These are phyloP conservation scores for Xylariaceae sp. DNA, from an alignment of 2,329 filamentous ascomycete species.

Conservation along the genomic window DNA sequence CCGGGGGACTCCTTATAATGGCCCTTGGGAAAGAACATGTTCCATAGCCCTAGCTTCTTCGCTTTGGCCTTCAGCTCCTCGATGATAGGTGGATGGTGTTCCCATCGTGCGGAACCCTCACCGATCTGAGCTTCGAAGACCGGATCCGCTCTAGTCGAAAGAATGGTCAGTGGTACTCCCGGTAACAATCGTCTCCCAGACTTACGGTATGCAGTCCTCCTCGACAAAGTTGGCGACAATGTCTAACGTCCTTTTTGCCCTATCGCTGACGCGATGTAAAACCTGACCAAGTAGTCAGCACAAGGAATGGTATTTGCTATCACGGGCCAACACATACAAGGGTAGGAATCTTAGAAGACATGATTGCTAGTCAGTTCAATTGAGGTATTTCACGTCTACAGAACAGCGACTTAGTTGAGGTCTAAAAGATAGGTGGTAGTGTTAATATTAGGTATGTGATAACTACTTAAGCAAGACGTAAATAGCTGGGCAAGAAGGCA, in stretches of 20 bases:
- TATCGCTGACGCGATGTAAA: constrained; percentile 71
- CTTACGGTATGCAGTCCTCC: constrained; percentile 85
- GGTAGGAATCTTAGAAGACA: constrained; percentile 38
- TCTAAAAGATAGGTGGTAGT: neutral
- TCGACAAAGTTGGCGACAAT: constrained; percentile 94
- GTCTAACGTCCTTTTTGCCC: constrained; percentile 82
- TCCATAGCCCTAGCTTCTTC: constrained; percentile 85
- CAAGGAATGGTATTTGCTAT: constrained; percentile 7
- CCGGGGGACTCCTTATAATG: constrained; percentile 96
- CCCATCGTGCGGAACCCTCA: constrained; percentile 75
- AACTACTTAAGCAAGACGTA: too few relatives aligned
- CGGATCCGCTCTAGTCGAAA: constrained; percentile 66
- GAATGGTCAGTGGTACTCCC: constrained; percentile 20
- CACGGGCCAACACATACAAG: constrained; percentile 30
- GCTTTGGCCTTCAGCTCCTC: constrained; percentile 90
- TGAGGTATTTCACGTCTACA: neutral
- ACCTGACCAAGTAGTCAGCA: constrained; percentile 42
- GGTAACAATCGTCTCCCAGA: constrained; percentile 12
- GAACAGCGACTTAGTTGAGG: neutral
- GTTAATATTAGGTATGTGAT: neutral
- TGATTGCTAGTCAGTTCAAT: constrained; percentile 16
- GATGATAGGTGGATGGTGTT: constrained; percentile 75
- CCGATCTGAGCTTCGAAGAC: constrained; percentile 81
- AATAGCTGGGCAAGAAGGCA: too few relatives aligned
- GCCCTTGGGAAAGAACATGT: constrained; percentile 94